Percentiles rank a stretch among this genome's conserved stretches.
These are phyloP conservation scores for Pseudohalonectria lignicola DNA, from an alignment of 2,329 filamentous ascomycete genomes.

Conservation along the genomic window DNA sequence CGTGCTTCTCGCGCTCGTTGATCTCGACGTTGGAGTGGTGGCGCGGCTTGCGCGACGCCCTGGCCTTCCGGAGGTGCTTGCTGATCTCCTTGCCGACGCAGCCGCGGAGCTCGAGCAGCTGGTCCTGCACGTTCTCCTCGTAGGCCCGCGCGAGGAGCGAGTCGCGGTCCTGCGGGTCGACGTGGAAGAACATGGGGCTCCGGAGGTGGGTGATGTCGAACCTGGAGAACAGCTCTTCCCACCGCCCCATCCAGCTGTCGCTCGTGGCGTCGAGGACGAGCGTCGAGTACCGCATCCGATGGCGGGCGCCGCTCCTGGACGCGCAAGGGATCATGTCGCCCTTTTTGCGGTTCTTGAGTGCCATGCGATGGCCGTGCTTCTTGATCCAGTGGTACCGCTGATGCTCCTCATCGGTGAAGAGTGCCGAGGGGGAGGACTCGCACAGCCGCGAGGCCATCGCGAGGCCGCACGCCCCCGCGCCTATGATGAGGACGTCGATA, in stretches of 20 bases:
- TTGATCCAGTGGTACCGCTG: slow-evolving; percentile 70
- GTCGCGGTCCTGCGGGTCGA: slow-evolving; percentile 66
- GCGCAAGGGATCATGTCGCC: slow-evolving; percentile 14
- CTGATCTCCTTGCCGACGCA: slow-evolving; percentile 72
- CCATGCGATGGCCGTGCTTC: slow-evolving; percentile 49
- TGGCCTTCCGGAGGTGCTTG: slow-evolving; percentile 67
- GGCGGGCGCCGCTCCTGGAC: slow-evolving; percentile 6
- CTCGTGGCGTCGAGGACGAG: slow-evolving; percentile 58
- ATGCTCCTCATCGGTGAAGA: slow-evolving; percentile 78
- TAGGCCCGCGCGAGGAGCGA: slow-evolving; percentile 60
- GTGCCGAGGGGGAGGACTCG: slow-evolving; percentile 63
- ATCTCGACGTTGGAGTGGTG: slow-evolving; percentile 38
- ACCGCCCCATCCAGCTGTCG: slow-evolving; percentile 56
- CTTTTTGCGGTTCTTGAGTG: slow-evolving; percentile 39
- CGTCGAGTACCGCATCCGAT: slow-evolving; percentile 4
- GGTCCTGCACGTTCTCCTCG: slow-evolving; percentile 43
- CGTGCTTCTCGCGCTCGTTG: slow-evolving; percentile 56
- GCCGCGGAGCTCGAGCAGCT: slow-evolving; percentile 59
- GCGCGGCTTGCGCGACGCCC: slow-evolving; percentile 15
- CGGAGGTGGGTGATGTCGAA: slow-evolving; percentile 62
- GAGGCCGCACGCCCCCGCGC: slow-evolving; percentile 65
- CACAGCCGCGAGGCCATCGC: slow-evolving; percentile 61
- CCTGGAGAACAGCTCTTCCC: slow-evolving; percentile 57
- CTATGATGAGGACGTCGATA: slow-evolving; percentile 61
- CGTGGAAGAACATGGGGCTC: slow-evolving; percentile 76